phyloP scores from a whole-genome alignment of 139 green algal species.

The Micromonas commoda region DNA sequence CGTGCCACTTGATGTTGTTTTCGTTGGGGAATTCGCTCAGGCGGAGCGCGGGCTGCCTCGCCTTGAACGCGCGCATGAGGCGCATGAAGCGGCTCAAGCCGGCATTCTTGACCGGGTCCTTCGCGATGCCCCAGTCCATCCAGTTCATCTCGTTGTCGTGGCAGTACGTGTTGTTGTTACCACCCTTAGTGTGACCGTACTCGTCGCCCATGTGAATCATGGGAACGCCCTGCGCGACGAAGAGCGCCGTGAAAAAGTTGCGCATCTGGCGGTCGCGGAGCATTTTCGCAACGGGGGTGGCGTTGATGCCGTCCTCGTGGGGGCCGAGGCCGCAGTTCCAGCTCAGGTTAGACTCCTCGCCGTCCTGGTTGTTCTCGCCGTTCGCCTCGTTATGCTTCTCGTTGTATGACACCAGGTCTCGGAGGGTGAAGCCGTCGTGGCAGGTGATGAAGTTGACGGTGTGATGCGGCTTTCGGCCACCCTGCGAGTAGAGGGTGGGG shows the following conservation, averaged over 20 bases:
- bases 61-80: conserved; percentile 24
- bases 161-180: conserved; percentile 99
- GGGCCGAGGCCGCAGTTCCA: conserved; percentile 87
- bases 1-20: conserved; percentile 82
- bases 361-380: conserved; percentile 63
- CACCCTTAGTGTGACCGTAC: conserved; percentile 64
- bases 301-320: conserved; percentile 63
- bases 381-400: conserved; percentile 94
- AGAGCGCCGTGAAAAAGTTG: conserved; percentile 82
- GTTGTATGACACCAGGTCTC: conserved; percentile 89
- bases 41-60: conserved; percentile 34
- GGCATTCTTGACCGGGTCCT: background rate
- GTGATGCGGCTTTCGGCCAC: conserved; percentile 61
- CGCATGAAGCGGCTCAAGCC: conserved; percentile 7
- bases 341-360: conserved; percentile 88
- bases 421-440: conserved; percentile 95
- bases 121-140: conserved; percentile 37
- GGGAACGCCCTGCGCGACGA: conserved; percentile 77
- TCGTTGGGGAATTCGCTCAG: conserved; percentile 40
- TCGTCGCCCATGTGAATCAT: conserved; percentile 93
- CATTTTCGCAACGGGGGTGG: conserved; percentile 52
- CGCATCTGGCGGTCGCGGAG: conserved; percentile 69
- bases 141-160: conserved; percentile 73
- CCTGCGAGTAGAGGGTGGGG: conserved; percentile 45
- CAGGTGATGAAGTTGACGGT: conserved; percentile 95